phyloP scores from a whole-genome alignment of 495 filamentous ascomycete genomes.

The Pyronema omphalodes region DNA sequence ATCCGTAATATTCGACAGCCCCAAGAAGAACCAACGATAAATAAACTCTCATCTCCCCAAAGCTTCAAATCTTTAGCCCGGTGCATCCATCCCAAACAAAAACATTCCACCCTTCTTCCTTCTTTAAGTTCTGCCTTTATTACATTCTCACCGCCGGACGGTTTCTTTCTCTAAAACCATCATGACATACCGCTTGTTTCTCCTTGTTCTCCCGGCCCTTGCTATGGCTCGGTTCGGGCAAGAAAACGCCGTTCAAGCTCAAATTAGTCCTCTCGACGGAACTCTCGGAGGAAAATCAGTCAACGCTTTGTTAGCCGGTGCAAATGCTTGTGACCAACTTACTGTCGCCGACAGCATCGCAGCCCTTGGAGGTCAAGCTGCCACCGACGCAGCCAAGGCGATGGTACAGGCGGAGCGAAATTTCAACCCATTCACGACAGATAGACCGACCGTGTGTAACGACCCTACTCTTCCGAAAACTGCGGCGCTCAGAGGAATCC shows the following conservation, averaged over 20 bases:
- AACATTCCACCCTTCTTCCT: background rate
- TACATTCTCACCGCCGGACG: constrained; percentile 1
- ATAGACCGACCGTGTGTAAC: constrained; percentile 37
- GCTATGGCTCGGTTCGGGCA: constrained; percentile 37
- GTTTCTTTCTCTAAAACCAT: background rate
- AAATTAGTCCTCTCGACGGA: constrained; percentile 29
- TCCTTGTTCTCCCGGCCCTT: constrained; percentile 1
- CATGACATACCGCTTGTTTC: background rate
- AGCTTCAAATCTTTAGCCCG: too few relatives aligned
- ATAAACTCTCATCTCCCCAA: too few relatives aligned
- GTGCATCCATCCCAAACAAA: too few relatives aligned
- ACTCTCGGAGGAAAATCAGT: constrained; percentile 37
- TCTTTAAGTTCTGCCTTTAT: background rate
- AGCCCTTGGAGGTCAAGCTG: constrained; percentile 34
- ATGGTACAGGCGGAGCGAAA: constrained; percentile 50
- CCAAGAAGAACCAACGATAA: too few relatives aligned
- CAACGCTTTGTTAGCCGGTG: constrained; percentile 35
- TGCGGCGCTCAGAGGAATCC: constrained; percentile 38
- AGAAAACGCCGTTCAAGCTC: constrained; percentile 31
- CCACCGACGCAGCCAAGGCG: constrained; percentile 37
- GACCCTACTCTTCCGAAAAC: constrained; percentile 39
- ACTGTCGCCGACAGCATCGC: constrained; percentile 36
- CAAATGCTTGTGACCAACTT: constrained; percentile 43
- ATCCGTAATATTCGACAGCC: too few relatives aligned
- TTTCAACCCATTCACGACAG: constrained; percentile 42